Base-by-base conservation (phyloP, 768 basidiomycete genomes). In the Hortiboletus flavorubellus region DNA sequence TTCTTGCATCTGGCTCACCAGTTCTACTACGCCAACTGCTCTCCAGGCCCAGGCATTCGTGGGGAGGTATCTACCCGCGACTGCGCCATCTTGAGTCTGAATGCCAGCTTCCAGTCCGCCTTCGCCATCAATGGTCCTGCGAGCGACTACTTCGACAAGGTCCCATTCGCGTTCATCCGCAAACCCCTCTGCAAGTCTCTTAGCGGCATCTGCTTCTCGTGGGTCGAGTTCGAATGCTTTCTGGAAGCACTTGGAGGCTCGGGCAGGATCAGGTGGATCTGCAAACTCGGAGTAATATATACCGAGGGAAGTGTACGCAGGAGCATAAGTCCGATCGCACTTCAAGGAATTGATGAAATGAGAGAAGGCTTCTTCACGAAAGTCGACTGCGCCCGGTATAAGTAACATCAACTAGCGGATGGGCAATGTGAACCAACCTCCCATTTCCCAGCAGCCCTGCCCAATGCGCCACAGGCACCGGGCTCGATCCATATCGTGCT, bases 41-140 rank as follows among this genome's bases (percentile, higher is more conserved):
- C 97, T 98, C 95, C 96, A 99, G 4, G 97, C 97, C 97, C 97
- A 99, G 8, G 87, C 81, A 63, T 96, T 94, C 37, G 83, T 84
- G 0, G 91, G 87, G 41, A 84, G 75, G 67, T 86, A 86, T 61
- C 81, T 75, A 3, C 70, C 67, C 5, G 73, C 67, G n/a, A 72
- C 69, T 4, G 66, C 67, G 11, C 67, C 67, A 46, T 79, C 78
- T 8, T 76, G 73, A 50, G 62, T 72, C 59, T 73, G 78, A 46
- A 81, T 72, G 12, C 78, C 86, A 23, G 81, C 83, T 59, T 83
- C 80, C 26, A 86, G 64, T 9, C 90, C 92, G 31, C 93, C 93
- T 75, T 98, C 94, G 16, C 93, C 95, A 44, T 94, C 92, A 55
- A 98, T 95, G 0, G 93, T 89, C 49, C 97, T 78, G 39, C 86